Evolutionary conservation across 306 rosid genomes (phyloP), one percentile per base, ranked within the genome.

Genomic region (Medicago ruthenica): DNA sequence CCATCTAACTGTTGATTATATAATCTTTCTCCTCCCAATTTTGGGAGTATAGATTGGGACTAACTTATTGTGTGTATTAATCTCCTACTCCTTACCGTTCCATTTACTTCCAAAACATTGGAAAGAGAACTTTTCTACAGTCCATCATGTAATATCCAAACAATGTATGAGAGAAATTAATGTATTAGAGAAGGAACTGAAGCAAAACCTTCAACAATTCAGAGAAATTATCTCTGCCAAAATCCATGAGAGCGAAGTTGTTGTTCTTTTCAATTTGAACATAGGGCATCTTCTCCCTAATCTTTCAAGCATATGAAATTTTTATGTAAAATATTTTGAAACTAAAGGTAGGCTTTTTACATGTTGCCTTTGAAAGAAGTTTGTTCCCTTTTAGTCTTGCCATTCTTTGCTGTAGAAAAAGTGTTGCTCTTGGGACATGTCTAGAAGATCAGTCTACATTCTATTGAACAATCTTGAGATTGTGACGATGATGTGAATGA

Each of bases 171-270:
- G n/a, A 27, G 31, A 4, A 27, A 3, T 27, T 27, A 27, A 93
- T 96, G 69, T 93, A 76, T 89, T 22, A 8, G 24, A 53, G 59
- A 17, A 17, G 31, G 66, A 15, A 18, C 66, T 60, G n/a, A 27
- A 27, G 39, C 66, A 27, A 27, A 24, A 27, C 6, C 7, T 27
- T 27, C 41, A 13, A 27, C 41, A 27, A 2, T 27, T 60, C 5
- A 27, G 66, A 27, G 11, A 60, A 27, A 60, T 60, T 27, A 40
- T 58, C 64, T 11, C 16, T 11, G 64, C 31, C 4, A 27, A 27
- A 27, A 27, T 27, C 31, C 31, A 27, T 27, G 31, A 27, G 31
- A 27, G 31, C 31, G 3, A 27, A 3, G 31, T 4, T 27, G 4
- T 27, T 27, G 4, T 27, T 27, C 31, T 27, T 27, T 27, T 27